Evolutionary conservation across 352 stramenopile genomes (phyloP).

Genomic region (Pythium phragmitis): DNA sequence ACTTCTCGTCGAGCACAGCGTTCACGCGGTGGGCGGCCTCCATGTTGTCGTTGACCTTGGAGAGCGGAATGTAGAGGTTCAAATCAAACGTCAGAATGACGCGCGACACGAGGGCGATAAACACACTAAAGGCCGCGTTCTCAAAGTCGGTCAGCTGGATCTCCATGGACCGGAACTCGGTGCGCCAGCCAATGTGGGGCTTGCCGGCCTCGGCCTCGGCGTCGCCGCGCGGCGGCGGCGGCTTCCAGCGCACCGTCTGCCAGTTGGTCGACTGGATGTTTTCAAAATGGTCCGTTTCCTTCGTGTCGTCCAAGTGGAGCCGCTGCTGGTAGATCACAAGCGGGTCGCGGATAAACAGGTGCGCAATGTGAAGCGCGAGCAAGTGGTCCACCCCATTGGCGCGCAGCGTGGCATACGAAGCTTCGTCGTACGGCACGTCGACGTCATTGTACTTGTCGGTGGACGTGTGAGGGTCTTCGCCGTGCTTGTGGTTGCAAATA

Average conservation of each 20-base stretch:
- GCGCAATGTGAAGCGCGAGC: conserved; percentile 97
- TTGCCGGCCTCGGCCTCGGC: conserved; percentile 26
- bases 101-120: conserved; percentile 96
- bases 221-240: conserved; percentile 85
- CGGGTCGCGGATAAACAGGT: conserved; percentile 99
- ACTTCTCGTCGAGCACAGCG: conserved; percentile 94
- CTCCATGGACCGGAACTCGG: conserved; percentile 98
- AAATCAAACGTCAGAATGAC: conserved; percentile 99
- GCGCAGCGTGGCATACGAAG: conserved; percentile 90
- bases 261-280: conserved; percentile 99
- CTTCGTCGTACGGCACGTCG: conserved; percentile 93
- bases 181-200: conserved; percentile 84
- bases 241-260: conserved; percentile 99
- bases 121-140: conserved; percentile 99
- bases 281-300: conserved; percentile 96
- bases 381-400: conserved; percentile 93
- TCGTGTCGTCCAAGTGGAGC: conserved; percentile 79
- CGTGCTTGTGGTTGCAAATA: conserved; percentile 89
- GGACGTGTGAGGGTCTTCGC: conserved; percentile 66
- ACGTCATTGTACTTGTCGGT: conserved; percentile 94
- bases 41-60: conserved; percentile 99
- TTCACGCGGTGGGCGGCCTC: conserved; percentile 95
- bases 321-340: conserved; percentile 95
- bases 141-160: conserved; percentile 99
- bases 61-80: conserved; percentile 99